Evolutionary conservation across 306 rosid genomes (phyloP).

Genomic region (Prunus armeniaca): DNA sequence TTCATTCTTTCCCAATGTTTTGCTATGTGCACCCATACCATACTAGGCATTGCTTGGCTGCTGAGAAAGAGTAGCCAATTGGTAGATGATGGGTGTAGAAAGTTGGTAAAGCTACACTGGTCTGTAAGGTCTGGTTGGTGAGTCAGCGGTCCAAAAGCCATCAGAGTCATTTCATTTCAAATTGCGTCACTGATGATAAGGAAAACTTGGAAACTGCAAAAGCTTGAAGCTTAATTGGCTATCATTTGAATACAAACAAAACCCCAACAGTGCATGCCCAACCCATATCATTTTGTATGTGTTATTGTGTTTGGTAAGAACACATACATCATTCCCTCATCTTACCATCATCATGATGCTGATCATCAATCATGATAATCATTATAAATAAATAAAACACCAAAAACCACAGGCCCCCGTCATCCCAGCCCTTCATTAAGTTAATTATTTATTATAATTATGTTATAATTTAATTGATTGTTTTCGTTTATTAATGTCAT

Average conservation of each 20-base stretch:
- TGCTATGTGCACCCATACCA: too few species aligned
- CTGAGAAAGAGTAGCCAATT: neutral
- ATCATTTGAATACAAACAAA: constrained; percentile 31
- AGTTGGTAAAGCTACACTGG: constrained; percentile 20
- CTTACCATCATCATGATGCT: neutral
- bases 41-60: neutral
- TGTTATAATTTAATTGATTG: neutral
- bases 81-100: neutral
- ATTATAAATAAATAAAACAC: neutral
- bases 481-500: neutral
- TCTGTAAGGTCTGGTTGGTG: constrained; percentile 15
- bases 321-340: constrained; percentile 20
- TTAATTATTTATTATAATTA: neutral
- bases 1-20: too few species aligned
- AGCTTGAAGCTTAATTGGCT: constrained; percentile 15
- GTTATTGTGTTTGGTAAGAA: constrained; percentile 29
- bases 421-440: neutral
- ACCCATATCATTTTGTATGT: constrained; percentile 35
- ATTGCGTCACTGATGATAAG: constrained; percentile 22
- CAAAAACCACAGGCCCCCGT: neutral
- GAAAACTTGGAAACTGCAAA: constrained; percentile 36
- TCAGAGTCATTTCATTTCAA: constrained; percentile 34
- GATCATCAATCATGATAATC: neutral
- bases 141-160: constrained; percentile 35
- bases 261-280: constrained; percentile 31